Conservation (phyloP, 2,329 filamentous ascomycete species). For the Volutella citrinella region DNA sequence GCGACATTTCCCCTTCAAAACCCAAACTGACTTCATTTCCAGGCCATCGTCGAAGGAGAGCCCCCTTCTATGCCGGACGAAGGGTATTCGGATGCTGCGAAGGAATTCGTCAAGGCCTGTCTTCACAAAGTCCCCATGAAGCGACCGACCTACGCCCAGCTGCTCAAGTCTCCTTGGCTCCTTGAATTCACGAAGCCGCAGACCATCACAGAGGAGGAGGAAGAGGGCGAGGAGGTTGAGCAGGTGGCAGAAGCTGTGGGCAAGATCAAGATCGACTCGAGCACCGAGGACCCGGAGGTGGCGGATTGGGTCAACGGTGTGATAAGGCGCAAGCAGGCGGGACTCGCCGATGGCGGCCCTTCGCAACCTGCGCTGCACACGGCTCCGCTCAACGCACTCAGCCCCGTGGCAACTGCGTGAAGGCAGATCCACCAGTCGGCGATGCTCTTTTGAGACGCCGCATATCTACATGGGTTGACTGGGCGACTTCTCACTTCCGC, state of each 20-base stretch:
- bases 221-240: conserved; percentile 54
- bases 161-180: conserved; percentile 89
- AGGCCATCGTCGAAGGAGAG: conserved; percentile 99
- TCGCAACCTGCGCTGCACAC: conserved; percentile 82
- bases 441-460: too few species aligned
- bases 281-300: conserved; percentile 71
- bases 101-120: conserved; percentile 84
- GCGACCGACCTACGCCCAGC: conserved; percentile 88
- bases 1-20: too few species aligned
- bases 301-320: conserved; percentile 78
- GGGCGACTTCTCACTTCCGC: conserved; percentile 3
- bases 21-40: conserved; percentile 7
- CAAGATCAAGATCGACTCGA: conserved; percentile 39
- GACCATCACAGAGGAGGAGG: conserved; percentile 69
- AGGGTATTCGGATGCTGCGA: conserved; percentile 74
- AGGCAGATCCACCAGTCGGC: too few species aligned
- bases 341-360: conserved; percentile 43
- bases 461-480: too few species aligned
- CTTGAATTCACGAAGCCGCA: conserved; percentile 69
- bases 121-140: conserved; percentile 90
- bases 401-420: conserved; percentile 49
- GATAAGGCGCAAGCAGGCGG: conserved; percentile 56
- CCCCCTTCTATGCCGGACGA: conserved; percentile 80
- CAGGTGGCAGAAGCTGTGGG: conserved; percentile 42
- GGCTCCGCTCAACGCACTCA: conserved; percentile 75